These are phyloP conservation scores for Talaromyces pinophilus DNA, from an alignment of 2,329 filamentous ascomycete species.

Conservation along the genomic window DNA sequence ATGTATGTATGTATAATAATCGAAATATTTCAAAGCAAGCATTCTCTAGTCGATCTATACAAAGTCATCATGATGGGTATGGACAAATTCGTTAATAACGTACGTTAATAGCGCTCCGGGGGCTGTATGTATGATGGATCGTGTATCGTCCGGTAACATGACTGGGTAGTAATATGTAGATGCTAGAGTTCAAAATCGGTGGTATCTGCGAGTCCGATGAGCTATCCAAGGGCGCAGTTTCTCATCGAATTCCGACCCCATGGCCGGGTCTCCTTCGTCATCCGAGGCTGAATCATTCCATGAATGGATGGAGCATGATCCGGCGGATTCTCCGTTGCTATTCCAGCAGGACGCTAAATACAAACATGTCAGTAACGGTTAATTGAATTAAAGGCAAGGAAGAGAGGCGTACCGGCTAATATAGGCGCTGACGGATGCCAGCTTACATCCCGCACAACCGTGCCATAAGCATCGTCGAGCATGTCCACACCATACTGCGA, in stretches of 20 bases:
- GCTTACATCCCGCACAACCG: conserved; percentile 81
- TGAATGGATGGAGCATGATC: conserved; percentile 75
- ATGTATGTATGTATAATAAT: conserved; percentile 10
- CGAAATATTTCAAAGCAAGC: background rate
- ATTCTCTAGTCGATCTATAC: conserved; percentile 6
- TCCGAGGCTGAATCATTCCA: conserved; percentile 67
- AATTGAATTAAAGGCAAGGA: background rate
- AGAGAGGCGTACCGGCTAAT: conserved; percentile 61
- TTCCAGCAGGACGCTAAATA: conserved; percentile 77
- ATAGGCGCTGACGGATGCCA: conserved; percentile 87
- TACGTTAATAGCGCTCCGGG: background rate
- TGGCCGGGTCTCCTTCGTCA: conserved; percentile 63
- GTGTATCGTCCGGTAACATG: background rate
- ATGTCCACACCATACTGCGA: conserved; percentile 59
- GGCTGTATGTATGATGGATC: background rate
- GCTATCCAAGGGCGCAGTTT: conserved; percentile 49
- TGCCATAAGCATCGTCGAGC: conserved; percentile 65
- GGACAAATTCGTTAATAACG: background rate
- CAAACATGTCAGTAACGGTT: background rate
- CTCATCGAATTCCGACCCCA: conserved; percentile 63
- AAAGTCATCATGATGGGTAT: background rate
- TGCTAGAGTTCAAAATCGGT: background rate
- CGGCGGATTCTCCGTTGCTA: conserved; percentile 69
- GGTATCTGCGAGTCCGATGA: background rate
- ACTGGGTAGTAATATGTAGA: background rate